These are phyloP conservation scores for Colletotrichum scovillei DNA, from an alignment of 2,329 filamentous ascomycete species.

Conservation along the genomic window DNA sequence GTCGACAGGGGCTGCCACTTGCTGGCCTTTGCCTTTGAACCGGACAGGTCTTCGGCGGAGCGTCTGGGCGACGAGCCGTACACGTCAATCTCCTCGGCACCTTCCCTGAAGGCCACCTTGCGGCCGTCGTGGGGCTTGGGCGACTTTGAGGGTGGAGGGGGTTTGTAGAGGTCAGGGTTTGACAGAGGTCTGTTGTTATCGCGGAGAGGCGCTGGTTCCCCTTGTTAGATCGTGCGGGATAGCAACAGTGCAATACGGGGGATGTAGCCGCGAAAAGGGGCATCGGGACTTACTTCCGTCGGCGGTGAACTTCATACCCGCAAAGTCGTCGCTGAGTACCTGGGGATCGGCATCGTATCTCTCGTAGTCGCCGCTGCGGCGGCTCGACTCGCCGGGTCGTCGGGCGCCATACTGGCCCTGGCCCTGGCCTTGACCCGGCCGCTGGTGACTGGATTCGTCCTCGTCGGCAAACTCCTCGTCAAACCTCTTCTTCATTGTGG, in stretches of 20 bases:
- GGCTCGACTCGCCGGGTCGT: constrained; percentile 70
- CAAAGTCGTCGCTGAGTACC: constrained; percentile 90
- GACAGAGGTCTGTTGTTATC: constrained; percentile 69
- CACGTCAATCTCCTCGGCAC: constrained; percentile 81
- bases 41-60: constrained; percentile 61
- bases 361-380: constrained; percentile 87
- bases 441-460: constrained; percentile 57
- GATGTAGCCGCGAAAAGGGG: not conserved
- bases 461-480: constrained; percentile 87
- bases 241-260: constrained; percentile 28
- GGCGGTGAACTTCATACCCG: constrained; percentile 71
- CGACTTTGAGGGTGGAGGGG: constrained; percentile 65
- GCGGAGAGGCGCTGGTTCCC: constrained; percentile 62
- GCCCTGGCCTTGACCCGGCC: constrained; percentile 47
- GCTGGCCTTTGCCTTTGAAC: constrained; percentile 75
- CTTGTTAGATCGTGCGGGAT: constrained; percentile 37
- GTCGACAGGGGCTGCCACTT: constrained; percentile 97
- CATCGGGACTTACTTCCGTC: constrained; percentile 67
- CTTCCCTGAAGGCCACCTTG: constrained; percentile 69
- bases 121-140: constrained; percentile 61
- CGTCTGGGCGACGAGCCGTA: constrained; percentile 74
- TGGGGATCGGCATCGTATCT: constrained; percentile 96
- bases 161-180: constrained; percentile 85
- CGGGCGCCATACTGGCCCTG: constrained; percentile 43
- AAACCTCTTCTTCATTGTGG: constrained; percentile 89